A percentile compares a stretch with the other conserved stretches of the same genome.
Evolutionary conservation across 495 filamentous ascomycete genomes (phyloP).

Genomic region (Penicillium coprophilum): DNA sequence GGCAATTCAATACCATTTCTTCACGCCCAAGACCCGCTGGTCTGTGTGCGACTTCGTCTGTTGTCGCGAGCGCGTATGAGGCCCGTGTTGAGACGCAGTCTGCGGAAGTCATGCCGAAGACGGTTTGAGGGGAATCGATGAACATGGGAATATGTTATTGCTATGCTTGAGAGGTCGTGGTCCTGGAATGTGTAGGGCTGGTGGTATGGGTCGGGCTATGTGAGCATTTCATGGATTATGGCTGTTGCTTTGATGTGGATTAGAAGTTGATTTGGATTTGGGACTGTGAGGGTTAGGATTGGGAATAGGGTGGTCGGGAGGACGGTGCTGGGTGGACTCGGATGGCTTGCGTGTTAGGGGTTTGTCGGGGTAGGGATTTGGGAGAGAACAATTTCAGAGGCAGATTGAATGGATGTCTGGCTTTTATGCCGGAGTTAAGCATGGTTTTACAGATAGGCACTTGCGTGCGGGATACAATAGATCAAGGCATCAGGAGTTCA

Average conservation of each 20-base stretch:
- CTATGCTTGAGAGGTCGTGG: slow-evolving; percentile 47
- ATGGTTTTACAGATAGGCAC: background rate
- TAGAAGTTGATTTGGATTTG: no score
- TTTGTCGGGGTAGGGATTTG: background rate
- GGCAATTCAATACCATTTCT: slow-evolving; percentile 32
- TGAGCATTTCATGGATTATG: slow-evolving; percentile 33
- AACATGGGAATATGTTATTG: slow-evolving; percentile 22
- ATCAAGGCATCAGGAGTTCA: background rate
- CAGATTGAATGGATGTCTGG: background rate
- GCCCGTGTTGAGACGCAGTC: slow-evolving; percentile 32
- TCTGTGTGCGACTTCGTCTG: slow-evolving; percentile 30
- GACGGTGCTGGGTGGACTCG: slow-evolving; percentile 34
- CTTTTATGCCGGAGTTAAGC: background rate
- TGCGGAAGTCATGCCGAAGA: slow-evolving; percentile 35
- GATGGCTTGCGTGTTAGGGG: slow-evolving; percentile 35
- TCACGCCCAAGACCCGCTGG: slow-evolving; percentile 22
- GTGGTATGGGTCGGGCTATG: slow-evolving; percentile 37
- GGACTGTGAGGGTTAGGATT: slow-evolving; percentile 24
- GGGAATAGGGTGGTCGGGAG: slow-evolving; percentile 23
- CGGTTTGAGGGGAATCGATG: slow-evolving; percentile 18
- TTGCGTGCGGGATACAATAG: background rate
- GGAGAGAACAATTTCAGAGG: background rate
- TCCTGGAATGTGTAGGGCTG: slow-evolving; percentile 34
- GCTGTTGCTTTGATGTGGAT: slow-evolving; percentile 34
- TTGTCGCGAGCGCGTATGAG: slow-evolving; percentile 28